These are phyloP conservation scores for Erucastrum elatum DNA, from an alignment of 345 rosid genomes.

Conservation along the genomic window DNA sequence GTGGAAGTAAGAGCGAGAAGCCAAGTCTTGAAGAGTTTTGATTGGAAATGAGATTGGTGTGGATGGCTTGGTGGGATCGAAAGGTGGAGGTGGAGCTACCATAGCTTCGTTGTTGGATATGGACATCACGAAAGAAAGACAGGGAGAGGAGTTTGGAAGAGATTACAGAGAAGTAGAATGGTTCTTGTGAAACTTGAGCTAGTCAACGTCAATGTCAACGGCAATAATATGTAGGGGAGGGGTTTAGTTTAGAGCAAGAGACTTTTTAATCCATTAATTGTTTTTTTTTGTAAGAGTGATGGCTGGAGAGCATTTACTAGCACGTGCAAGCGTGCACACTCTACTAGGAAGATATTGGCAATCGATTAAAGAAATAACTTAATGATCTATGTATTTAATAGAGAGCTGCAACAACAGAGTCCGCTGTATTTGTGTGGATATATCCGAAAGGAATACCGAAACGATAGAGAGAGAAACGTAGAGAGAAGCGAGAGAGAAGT, in stretches of 20 bases:
- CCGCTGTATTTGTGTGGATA: no score
- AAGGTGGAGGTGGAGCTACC: slow-evolving; percentile 32
- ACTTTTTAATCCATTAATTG: not conserved
- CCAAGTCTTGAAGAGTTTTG: slow-evolving; percentile 63
- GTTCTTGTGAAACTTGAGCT: not conserved
- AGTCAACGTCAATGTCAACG: slow-evolving; percentile 3
- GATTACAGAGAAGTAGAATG: not conserved
- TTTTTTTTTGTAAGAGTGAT: not conserved
- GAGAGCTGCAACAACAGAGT: no score
- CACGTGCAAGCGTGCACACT: slow-evolving; percentile 17
- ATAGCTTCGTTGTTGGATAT: slow-evolving; percentile 21
- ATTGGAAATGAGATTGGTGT: slow-evolving; percentile 71
- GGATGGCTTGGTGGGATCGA: slow-evolving; percentile 57
- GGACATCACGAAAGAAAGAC: slow-evolving; percentile 26
- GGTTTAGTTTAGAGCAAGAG: not conserved
- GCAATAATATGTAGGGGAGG: not conserved
- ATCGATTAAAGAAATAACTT: not conserved
- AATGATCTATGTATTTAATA: not conserved
- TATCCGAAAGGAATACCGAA: no score
- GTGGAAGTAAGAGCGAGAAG: slow-evolving; percentile 63
- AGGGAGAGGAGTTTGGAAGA: not conserved
- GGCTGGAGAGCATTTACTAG: not conserved
- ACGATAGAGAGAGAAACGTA: no score
- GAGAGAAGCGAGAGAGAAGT: no score
- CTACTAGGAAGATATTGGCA: not conserved